Conservation (phyloP, 768 basidiomycete genomes). For the Lactarius hengduanensis region DNA sequence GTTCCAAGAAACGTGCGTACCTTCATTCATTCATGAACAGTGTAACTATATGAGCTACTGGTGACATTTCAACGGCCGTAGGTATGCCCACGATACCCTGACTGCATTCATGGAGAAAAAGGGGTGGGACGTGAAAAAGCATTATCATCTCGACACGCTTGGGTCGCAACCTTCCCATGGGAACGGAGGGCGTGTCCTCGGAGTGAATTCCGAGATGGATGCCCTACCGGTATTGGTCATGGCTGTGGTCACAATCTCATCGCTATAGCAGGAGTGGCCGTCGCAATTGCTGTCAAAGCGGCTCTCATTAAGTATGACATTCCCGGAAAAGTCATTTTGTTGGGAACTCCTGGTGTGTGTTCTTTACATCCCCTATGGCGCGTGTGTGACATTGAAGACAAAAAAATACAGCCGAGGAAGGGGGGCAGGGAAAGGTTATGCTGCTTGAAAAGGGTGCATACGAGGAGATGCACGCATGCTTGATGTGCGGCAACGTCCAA, state of each 20-base stretch:
- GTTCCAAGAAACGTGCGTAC: constrained; percentile 61
- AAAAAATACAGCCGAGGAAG: constrained; percentile 67
- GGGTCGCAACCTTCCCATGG: constrained; percentile 71
- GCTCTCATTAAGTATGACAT: constrained; percentile 62
- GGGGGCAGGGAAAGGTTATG: constrained; percentile 64
- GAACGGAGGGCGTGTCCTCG: constrained; percentile 65
- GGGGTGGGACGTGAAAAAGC: constrained; percentile 61
- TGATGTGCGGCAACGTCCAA: constrained; percentile 51
- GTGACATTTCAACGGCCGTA: constrained; percentile 32
- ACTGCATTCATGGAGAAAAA: constrained; percentile 64
- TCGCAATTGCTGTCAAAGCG: constrained; percentile 65
- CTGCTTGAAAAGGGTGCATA: constrained; percentile 74
- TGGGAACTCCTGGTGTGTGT: constrained; percentile 71
- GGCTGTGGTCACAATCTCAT: constrained; percentile 86
- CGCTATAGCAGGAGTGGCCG: constrained; percentile 69
- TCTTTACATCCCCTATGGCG: not conserved
- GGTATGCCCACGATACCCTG: constrained; percentile 69
- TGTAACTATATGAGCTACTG: not conserved
- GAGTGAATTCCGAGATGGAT: constrained; percentile 74
- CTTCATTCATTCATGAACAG: constrained; percentile 8
- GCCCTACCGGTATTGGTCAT: constrained; percentile 48
- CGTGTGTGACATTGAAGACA: not conserved
- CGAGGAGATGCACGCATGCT: constrained; percentile 70
- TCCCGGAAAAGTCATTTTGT: constrained; percentile 62
- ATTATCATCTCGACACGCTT: constrained; percentile 71